Percentiles rank a stretch among this genome's conserved stretches.
These are phyloP conservation scores for Thecaphora thlaspeos DNA, from an alignment of 1,284 basidiomycete species.

Conservation along the genomic window DNA sequence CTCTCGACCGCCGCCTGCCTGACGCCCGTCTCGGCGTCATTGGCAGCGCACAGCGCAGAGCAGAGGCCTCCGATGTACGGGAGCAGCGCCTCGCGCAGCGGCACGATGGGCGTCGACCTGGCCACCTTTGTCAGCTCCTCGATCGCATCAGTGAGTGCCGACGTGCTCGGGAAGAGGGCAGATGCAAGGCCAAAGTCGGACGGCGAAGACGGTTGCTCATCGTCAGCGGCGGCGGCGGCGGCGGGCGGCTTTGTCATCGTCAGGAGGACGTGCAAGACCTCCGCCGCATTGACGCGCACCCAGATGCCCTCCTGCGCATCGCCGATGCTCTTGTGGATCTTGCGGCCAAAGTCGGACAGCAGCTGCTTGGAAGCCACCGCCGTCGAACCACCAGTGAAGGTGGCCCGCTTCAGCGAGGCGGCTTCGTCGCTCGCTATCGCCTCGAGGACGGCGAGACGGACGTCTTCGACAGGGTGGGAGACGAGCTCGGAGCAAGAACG, in stretches of 20 bases:
- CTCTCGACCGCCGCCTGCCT: neutral
- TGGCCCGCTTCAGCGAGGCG: slow-evolving; percentile 11
- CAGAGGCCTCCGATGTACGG: slow-evolving; percentile 33
- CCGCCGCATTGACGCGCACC: slow-evolving; percentile 27
- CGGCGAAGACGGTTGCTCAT: neutral
- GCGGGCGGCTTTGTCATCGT: too few relatives aligned
- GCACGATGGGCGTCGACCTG: slow-evolving; percentile 17
- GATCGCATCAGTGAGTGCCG: neutral
- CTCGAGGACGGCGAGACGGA: slow-evolving; percentile 22
- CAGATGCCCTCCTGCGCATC: slow-evolving; percentile 23
- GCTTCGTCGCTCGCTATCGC: slow-evolving; percentile 22
- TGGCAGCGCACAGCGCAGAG: slow-evolving; percentile 6
- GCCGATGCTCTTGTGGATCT: slow-evolving; percentile 13
- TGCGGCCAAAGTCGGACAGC: slow-evolving; percentile 8
- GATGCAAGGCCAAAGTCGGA: neutral
- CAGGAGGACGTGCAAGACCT: slow-evolving; percentile 14
- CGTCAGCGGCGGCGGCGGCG: too few relatives aligned
- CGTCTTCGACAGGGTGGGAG: slow-evolving; percentile 7
- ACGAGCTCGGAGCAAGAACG: too few relatives aligned
- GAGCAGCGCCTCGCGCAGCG: slow-evolving; percentile 38
- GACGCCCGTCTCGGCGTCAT: neutral
- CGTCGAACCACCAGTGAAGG: too few relatives aligned
- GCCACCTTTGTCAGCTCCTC: slow-evolving; percentile 1
- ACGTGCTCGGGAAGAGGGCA: neutral
- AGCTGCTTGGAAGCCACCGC: too few relatives aligned